A percentile compares a stretch with the other conserved stretches of the same genome.
phyloP scores from a whole-genome alignment of 176 grass and related monocot species.

The Zoysia pacifica region DNA sequence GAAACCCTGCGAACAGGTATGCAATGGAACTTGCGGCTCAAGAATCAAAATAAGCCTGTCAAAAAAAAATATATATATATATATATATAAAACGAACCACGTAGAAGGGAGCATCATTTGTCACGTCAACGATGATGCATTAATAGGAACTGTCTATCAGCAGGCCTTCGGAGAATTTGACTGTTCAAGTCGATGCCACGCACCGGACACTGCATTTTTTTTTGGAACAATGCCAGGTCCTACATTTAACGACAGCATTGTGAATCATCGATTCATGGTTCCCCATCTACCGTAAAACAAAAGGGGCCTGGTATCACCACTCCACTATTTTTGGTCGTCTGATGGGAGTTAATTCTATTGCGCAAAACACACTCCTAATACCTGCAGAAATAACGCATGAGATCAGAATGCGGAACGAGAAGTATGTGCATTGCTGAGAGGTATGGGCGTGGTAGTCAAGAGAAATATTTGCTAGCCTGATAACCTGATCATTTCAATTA shows the following conservation, averaged over 20 bases:
- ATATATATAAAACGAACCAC: neutral
- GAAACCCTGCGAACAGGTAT: slow-evolving; percentile 86
- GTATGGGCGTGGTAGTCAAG: neutral
- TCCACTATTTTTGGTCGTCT: neutral
- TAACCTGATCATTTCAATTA: slow-evolving; percentile 4
- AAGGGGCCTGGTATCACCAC: slow-evolving; percentile 14
- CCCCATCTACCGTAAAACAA: neutral
- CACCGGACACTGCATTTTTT: neutral
- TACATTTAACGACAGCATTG: slow-evolving; percentile 7
- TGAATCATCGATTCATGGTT: slow-evolving; percentile 10
- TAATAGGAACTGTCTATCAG: neutral
- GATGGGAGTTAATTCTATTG: neutral
- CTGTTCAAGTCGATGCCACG: slow-evolving; percentile 14
- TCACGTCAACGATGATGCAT: slow-evolving; percentile 5
- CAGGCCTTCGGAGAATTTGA: neutral
- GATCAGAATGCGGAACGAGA: slow-evolving; percentile 8
- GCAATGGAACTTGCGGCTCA: neutral
- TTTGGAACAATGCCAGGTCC: no score
- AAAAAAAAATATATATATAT: no score
- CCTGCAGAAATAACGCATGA: neutral
- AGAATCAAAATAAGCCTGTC: neutral
- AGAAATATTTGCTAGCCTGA: neutral
- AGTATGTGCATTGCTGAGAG: neutral
- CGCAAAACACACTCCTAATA: slow-evolving; percentile 16
- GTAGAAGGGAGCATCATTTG: neutral